Base-by-base conservation (phyloP, 805 yeast genomes). In the Candida tallmaniae region DNA sequence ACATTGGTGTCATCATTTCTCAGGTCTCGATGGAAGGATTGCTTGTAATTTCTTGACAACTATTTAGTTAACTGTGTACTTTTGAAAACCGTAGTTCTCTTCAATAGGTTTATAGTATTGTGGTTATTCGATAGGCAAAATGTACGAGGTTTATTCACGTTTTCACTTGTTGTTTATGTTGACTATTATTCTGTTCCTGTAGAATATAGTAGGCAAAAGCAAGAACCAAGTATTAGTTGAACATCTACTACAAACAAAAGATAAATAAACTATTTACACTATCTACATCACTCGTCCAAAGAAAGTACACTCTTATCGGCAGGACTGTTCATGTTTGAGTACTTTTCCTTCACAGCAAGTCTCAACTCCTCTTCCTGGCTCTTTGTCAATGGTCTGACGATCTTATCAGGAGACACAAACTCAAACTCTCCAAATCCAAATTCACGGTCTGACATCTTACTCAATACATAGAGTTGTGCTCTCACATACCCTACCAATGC, bases 401-500 rank as follows among this genome's bases (percentile, higher is more conserved):
- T 73, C 53, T 79, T 78, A 54, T 81, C 76, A 9, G 96, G 95
- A 8, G 89, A 78, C 25, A 86, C 83, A 61, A 93, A 93, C 36
- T 70, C 72, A 58, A 89, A 88, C 48, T 80, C 77, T 21, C 98
- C 98, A 46, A 84, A 77, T 1, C 94, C 96, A 65, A 93, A 90
- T 46, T 90, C 96, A 47, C 95, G 73, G 57, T 93, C 98, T 21
- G 87, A 74, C 70, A 87, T 76, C 55, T 80, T 80, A 54, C 83
- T 83, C 51, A 93, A 65, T 11, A 93, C 90, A 53, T 89, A 93
- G 32, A 93, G 64, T 55, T 93, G 96, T 47, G 85, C 81, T 56
- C 97, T 79, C 18, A 87, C 81, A 54, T 90, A 93, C 44, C 86
- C 85, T n/a, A 89, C 85, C 46, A 84, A 69, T 10, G 93, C 89